A percentile compares a stretch with the other conserved stretches of the same genome.
Conservation (phyloP, 192 early-diverging fungal genomes). For the Mortierella hygrophila region DNA sequence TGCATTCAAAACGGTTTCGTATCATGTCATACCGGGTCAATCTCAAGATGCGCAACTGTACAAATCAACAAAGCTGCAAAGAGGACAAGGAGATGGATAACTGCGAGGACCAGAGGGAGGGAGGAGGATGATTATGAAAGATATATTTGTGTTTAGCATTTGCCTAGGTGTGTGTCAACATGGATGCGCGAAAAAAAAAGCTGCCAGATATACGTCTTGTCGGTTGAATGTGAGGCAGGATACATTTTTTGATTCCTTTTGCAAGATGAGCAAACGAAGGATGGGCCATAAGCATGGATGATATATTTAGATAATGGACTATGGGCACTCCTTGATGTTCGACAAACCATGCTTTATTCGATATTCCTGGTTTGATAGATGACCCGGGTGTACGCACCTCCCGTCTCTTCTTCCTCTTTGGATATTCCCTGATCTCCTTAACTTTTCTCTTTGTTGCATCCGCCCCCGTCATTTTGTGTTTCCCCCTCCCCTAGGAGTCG, state of each 20-base stretch:
- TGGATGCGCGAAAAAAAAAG: not conserved
- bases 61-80: not conserved
- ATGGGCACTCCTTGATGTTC: not conserved
- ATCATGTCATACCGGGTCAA: not conserved
- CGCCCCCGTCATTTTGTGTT: too few species aligned
- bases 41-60: not conserved
- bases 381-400: too few species aligned
- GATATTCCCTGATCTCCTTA: too few species aligned
- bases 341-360: not conserved
- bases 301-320: too few species aligned
- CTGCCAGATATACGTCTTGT: not conserved
- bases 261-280: too few species aligned
- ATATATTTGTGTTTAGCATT: not conserved
- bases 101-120: not conserved
- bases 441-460: too few species aligned
- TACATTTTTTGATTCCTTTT: not conserved
- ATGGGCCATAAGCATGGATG: too few species aligned
- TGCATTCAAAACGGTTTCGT: not conserved
- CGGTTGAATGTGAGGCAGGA: not conserved
- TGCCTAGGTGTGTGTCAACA: not conserved
- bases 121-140: not conserved
- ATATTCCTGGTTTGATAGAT: too few species aligned
- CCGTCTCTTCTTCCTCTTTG: too few species aligned
- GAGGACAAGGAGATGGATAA: not conserved
- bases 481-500: too few species aligned